Evolutionary conservation across 176 grass and related monocot genomes (phyloP).

Genomic region (Carex parvula): DNA sequence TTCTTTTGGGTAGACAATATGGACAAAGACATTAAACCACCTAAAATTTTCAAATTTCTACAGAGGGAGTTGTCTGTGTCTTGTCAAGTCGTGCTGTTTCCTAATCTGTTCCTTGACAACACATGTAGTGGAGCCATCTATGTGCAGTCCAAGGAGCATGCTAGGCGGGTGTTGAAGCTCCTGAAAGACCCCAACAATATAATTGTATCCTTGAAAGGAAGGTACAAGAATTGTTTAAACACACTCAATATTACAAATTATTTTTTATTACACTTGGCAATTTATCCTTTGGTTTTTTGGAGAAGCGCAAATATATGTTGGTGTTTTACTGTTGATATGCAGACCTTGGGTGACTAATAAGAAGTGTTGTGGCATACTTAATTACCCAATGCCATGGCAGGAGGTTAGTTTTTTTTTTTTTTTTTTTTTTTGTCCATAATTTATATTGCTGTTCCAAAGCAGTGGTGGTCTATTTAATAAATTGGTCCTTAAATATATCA

Average conservation of each 20-base stretch:
- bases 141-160: slow-evolving; percentile 14
- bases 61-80: slow-evolving; percentile 23
- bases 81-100: slow-evolving; percentile 15
- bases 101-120: not conserved
- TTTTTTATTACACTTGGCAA: slow-evolving; percentile 3
- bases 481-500: not conserved
- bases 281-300: not conserved
- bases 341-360: slow-evolving; percentile 32
- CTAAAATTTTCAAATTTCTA: slow-evolving; percentile 4
- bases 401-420: slow-evolving; percentile 15
- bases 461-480: not conserved
- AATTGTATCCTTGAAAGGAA: slow-evolving; percentile 19
- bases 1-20: slow-evolving; percentile 30
- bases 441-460: not conserved
- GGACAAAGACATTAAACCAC: not conserved
- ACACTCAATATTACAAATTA: not conserved
- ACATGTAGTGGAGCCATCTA: slow-evolving; percentile 18
- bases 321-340: slow-evolving; percentile 12
- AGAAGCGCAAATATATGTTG: not conserved
- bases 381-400: slow-evolving; percentile 21
- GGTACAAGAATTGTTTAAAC: not conserved
- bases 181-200: not conserved
- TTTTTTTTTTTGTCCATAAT: not conserved
- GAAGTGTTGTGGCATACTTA: slow-evolving; percentile 28
- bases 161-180: not conserved